Base-by-base conservation (phyloP, 495 filamentous ascomycete genomes). In the Xylaria nigripes region DNA sequence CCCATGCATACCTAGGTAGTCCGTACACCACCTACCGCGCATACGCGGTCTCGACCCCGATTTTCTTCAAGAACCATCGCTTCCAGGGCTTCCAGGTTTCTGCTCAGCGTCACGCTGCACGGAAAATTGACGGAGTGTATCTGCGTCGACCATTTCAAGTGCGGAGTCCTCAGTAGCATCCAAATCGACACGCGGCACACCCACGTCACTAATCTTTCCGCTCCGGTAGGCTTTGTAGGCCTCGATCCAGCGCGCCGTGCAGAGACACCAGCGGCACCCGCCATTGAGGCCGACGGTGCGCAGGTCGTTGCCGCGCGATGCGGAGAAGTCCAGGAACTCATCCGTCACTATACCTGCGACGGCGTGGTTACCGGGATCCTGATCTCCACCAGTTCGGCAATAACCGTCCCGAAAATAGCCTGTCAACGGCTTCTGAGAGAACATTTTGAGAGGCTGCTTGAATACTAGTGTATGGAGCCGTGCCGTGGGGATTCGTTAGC, bases 341-440 rank as follows among this genome's bases (percentile, higher is more conserved):
- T 77, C 71, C 9, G 80, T 80, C 12, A 84, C 61, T n/a, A 79
- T 64, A 25, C 72, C 79, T 9, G 76, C 76, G 16, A 78, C 69
- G 21, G 73, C 71, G 46, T 79, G 76, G 48, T 77, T 78, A n/a
- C 72, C 71, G n/a, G 57, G 55, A 48, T 77, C 71, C 52, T 62
- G 7, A 6, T 54, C 51, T 19, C 54, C 58, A 8, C 76, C 73
- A 24, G 69, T 72, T 22, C 74, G 66, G 62, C 82, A 84, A 66
- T 81, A 85, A 2, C 81, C 82, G 51, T 79, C 78, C 22, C 82
- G 75, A 53, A 76, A 73, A 69, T 72, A 84, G 24, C 82, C 82
- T 3, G 80, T 83, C 62, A 78, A 65, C 1, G 82, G 82, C 30
- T 71, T 63, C 32, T 75, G 71, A 50, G 76, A 77, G 71, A 83